phyloP scores from a whole-genome alignment of 495 filamentous ascomycete species.

The Bathelium albidoporum region DNA sequence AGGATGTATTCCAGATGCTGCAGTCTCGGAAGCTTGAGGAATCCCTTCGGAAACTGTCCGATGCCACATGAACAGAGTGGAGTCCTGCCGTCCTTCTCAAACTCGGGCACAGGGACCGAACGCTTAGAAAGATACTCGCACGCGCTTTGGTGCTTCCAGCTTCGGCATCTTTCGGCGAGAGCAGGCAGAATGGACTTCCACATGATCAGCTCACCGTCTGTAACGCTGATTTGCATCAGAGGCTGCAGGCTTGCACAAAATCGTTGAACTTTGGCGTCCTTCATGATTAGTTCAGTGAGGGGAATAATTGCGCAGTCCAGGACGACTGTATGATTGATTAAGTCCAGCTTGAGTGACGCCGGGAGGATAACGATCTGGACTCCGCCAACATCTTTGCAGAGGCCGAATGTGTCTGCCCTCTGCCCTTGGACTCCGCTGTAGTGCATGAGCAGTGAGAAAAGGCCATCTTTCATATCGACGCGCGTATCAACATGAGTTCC shows the following conservation, averaged over 20 bases:
- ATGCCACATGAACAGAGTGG: constrained; percentile 8
- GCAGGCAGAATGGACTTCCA: constrained; percentile 9
- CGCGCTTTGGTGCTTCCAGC: constrained; percentile 10
- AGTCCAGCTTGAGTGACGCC: constrained; percentile 4
- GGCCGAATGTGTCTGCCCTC: neutral
- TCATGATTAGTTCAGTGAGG: neutral
- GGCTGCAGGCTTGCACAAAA: neutral
- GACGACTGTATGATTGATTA: constrained; percentile 7
- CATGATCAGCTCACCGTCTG: neutral
- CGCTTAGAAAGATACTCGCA: constrained; percentile 11
- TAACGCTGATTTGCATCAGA: neutral
- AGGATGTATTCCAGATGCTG: neutral
- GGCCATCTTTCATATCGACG: constrained; percentile 2
- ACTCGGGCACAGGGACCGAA: too few relatives aligned
- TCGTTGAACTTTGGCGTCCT: neutral
- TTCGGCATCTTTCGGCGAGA: constrained; percentile 12
- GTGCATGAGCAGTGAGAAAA: neutral
- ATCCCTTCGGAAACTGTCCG: constrained; percentile 8
- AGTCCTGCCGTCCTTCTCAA: too few relatives aligned
- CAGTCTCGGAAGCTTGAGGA: neutral
- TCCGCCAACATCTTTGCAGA: neutral
- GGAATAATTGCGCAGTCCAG: constrained; percentile 6
- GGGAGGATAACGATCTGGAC: constrained; percentile 1
- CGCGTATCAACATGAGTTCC: neutral
- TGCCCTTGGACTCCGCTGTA: neutral